A percentile compares a stretch with the other conserved stretches of the same genome.
phyloP scores from a whole-genome alignment of 1,284 basidiomycete genomes.

The Abortiporus biennis region DNA sequence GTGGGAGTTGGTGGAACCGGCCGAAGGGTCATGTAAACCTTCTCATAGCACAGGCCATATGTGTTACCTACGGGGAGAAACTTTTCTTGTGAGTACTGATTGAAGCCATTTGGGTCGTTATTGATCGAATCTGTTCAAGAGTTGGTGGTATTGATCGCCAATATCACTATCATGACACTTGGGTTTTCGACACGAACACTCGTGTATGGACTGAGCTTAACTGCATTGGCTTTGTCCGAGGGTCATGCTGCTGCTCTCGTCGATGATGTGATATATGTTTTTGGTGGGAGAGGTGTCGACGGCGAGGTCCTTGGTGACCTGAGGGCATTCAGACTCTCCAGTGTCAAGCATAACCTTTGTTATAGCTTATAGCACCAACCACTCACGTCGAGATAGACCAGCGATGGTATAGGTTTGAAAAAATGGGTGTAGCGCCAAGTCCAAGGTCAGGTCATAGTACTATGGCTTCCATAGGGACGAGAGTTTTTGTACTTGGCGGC shows the following conservation, averaged over 20 bases:
- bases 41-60: constrained; percentile 90
- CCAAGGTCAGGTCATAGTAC: constrained; percentile 93
- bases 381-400: constrained; percentile 54
- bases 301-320: constrained; percentile 95
- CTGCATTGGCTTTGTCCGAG: constrained; percentile 98
- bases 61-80: constrained; percentile 81
- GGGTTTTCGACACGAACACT: constrained; percentile 87
- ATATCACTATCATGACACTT: constrained; percentile 99
- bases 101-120: too few relatives aligned
- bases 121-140: constrained; percentile 42
- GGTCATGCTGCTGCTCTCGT: constrained; percentile 96
- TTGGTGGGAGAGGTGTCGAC: constrained; percentile 95
- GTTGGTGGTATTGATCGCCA: constrained; percentile 98
- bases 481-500: constrained; percentile 88
- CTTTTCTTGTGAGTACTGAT: constrained; percentile 70
- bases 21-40: constrained; percentile 57
- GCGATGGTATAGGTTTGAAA: constrained; percentile 97
- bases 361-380: background rate
- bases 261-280: constrained; percentile 97
- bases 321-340: constrained; percentile 94
- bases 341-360: constrained; percentile 46
- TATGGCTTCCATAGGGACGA: constrained; percentile 86
- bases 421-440: constrained; percentile 93
- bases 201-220: constrained; percentile 88
- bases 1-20: constrained; percentile 79